Conservation (phyloP, 768 basidiomycete species). For the Phanerochaete sordida region DNA sequence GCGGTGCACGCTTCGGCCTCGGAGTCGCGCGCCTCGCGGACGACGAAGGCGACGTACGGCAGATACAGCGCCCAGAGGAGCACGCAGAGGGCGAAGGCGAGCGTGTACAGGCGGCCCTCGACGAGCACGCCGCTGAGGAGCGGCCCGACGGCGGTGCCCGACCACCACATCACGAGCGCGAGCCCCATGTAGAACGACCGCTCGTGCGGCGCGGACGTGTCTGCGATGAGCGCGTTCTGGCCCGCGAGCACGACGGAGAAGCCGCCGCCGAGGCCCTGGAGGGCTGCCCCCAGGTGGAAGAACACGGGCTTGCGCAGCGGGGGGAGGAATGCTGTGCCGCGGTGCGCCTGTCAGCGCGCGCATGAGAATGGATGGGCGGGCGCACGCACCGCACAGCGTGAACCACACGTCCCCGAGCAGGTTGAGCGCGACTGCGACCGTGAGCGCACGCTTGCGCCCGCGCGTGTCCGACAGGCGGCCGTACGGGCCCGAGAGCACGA, state of each 20-base stretch:
- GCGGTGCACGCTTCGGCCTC: neutral
- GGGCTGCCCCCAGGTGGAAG: neutral
- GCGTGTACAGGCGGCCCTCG: neutral
- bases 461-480: neutral
- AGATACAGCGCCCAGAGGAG: neutral
- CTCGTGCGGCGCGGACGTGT: neutral
- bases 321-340: neutral
- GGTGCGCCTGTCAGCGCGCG: neutral
- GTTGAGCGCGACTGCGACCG: neutral
- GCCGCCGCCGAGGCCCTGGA: constrained; percentile 3
- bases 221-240: constrained; percentile 5
- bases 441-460: neutral
- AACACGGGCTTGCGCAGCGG: neutral
- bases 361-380: neutral
- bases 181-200: constrained; percentile 3
- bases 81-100: neutral
- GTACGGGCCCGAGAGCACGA: neutral
- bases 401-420: neutral
- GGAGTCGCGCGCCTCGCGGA: neutral
- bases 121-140: neutral
- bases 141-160: neutral
- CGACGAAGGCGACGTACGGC: neutral
- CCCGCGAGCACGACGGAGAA: neutral
- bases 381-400: neutral
- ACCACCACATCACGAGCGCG: constrained; percentile 1